These are phyloP conservation scores for Cydonia oblonga DNA, from an alignment of 331 rosid genomes.

Conservation along the genomic window DNA sequence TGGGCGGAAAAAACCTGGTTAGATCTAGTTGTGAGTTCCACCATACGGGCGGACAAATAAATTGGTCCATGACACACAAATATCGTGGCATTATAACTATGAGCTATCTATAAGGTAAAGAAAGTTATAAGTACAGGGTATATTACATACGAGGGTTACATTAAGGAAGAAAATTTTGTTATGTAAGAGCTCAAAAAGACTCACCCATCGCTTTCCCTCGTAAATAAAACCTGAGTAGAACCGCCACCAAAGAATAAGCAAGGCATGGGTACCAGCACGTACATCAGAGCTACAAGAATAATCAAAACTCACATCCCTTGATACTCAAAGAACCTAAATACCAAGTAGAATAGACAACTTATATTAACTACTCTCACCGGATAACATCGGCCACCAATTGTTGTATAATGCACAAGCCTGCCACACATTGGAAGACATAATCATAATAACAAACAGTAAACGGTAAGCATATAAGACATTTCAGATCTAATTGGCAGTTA, in stretches of 20 bases:
- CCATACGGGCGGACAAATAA: neutral
- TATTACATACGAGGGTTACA: neutral
- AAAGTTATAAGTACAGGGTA: neutral
- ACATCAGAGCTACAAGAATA: conserved; percentile 82
- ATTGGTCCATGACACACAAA: neutral
- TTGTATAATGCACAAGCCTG: conserved; percentile 91
- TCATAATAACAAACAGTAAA: neutral
- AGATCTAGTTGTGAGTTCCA: neutral
- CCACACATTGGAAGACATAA: conserved; percentile 1
- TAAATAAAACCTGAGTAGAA: conserved; percentile 62
- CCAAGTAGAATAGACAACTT: neutral
- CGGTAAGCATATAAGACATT: neutral
- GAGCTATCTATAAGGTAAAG: neutral
- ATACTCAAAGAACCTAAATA: neutral
- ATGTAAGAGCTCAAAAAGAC: conserved; percentile 18
- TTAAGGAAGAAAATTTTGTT: neutral
- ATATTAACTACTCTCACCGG: conserved; percentile 42
- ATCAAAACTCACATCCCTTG: conserved; percentile 2
- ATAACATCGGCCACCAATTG: conserved; percentile 97
- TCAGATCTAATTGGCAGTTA: conserved; percentile 1
- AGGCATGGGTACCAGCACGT: conserved; percentile 94
- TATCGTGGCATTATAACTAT: neutral
- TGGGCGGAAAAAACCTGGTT: neutral
- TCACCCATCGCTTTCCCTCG: conserved; percentile 93
- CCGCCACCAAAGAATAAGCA: conserved; percentile 97